Evolutionary conservation across 352 stramenopile genomes (phyloP).

Genomic region (Phytophthora brassicae): DNA sequence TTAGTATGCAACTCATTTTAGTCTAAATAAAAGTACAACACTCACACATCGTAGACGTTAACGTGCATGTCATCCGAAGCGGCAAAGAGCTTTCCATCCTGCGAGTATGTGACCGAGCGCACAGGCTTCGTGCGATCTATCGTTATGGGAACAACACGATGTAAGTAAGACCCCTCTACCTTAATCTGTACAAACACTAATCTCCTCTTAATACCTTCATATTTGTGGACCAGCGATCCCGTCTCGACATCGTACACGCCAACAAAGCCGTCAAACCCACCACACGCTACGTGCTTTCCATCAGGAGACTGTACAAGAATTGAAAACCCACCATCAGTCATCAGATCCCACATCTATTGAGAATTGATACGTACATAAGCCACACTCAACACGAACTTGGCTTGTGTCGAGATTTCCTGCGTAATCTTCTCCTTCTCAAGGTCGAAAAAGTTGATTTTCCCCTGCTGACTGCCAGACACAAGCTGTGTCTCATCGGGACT

Average conservation of each 20-base stretch:
- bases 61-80: conserved; percentile 92
- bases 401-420: conserved; percentile 67
- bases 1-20: background rate
- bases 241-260: conserved; percentile 87
- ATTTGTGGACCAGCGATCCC: conserved; percentile 79
- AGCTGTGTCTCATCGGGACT: conserved; percentile 82
- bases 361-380: conserved; percentile 53
- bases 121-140: conserved; percentile 88
- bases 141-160: conserved; percentile 2
- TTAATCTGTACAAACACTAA: background rate
- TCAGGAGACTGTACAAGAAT: conserved; percentile 62
- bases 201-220: conserved; percentile 52
- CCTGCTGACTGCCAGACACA: conserved; percentile 79
- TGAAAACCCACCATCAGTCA: conserved; percentile 7
- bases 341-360: background rate
- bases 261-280: conserved; percentile 81
- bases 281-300: conserved; percentile 82
- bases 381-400: conserved; percentile 80
- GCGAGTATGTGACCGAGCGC: conserved; percentile 81
- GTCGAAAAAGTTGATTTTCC: conserved; percentile 89
- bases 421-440: conserved; percentile 77
- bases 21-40: conserved; percentile 11
- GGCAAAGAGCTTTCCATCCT: conserved; percentile 85
- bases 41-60: conserved; percentile 92
- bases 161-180: conserved; percentile 11